Base-by-base conservation (phyloP, 2,329 filamentous ascomycete genomes). In the Parastagonospora avenae region DNA sequence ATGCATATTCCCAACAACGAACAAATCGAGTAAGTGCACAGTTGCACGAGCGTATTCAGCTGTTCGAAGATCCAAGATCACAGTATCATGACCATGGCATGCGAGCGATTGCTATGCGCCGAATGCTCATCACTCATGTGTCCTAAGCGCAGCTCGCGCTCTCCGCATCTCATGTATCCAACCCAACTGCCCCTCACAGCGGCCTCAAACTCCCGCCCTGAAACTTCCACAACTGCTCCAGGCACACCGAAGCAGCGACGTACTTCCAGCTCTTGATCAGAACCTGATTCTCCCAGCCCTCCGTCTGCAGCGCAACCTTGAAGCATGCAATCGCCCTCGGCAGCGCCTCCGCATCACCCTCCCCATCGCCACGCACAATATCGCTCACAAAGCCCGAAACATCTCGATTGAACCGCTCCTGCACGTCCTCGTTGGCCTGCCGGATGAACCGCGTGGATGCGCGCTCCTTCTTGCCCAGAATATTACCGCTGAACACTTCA, bases 401-500 rank as follows among this genome's bases (percentile, higher is more conserved):
- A 37, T 82, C 73, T 2, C 68, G 64, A 30, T 76, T 67, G 55
- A 77, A 76, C 6, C 73, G 73, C 42, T 75, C 72, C 28, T 72
- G 68, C 57, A 78, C 73, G 27, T 67, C 65, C 16, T 51, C 55
- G 39, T 68, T 69, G 27, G 63, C 62, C 38, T 73, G 65, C 28
- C 62, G 62, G 10, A 64, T 61, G 33, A 57, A 59, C 14, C 65
- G 70, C 39, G 63, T 70, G 1, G 68, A 63, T 6, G 73, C 72
- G 6, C 72, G 66, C 4, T 74, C 77, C 8, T 74, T 75, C 51
- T 78, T 79, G 44, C 80, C 82, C 16, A 85, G 74, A 54, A 86
- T 83, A 44, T 76, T 80, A 27, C 84, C 84, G 28, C 80, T 77
- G 63, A 86, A 84, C 38, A 82, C 82, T 50, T 73, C 70, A 16